Base-by-base conservation (phyloP, 2,329 filamentous ascomycete species). In the Ceratocystis huliohia region DNA sequence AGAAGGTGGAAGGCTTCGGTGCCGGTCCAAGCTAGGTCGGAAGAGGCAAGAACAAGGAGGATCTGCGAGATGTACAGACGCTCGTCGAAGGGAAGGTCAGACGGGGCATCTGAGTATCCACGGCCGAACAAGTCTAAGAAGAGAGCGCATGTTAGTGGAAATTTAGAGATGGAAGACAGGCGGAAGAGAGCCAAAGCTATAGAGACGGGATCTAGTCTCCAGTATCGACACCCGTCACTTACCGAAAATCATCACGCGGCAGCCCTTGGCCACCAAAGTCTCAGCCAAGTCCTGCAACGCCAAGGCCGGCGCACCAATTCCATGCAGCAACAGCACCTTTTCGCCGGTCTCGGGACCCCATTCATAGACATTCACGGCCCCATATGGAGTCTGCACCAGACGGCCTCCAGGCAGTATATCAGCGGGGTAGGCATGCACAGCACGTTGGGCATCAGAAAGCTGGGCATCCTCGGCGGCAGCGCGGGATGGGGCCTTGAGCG, bases 211-310 rank as follows among this genome's bases (percentile, higher is more conserved):
- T n/a, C 20, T 10, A 63, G 13, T 25, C 8, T 15, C 15, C 46
- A n/a, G 45, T 33, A 65, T 53, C 46, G n/a, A 20, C 17, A 22
- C n/a, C 3, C 17, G n/a, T 22, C 17, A 79, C 81, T 75, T 76
- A 83, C 84, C 86, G 72, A 93, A 91, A 1, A 93, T 76, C 82
- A 95, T 87, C 1, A 96, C 89, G 68, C 90, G 80, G 73, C 83
- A 91, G 0, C 89, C 88, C 66, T 78, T 80, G 5, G 77, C 76
- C 0, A 82, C 88, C 64, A 95, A 79, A 64, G 80, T 82, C 72
- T 84, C 79, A 15, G 87, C 88, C 45, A 94, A 73, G 53, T 82
- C 80, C 1, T 84, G 85, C 20, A 93, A 76, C 0, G 88, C 81
- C 61, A 92, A 78, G 69, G 85, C 86, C 0, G 91, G 90, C 5